Percentiles rank a stretch among this genome's conserved stretches.
These are phyloP conservation scores for Hyphopichia pseudoburtonii DNA, from an alignment of 1,139 yeast genomes.

Conservation along the genomic window DNA sequence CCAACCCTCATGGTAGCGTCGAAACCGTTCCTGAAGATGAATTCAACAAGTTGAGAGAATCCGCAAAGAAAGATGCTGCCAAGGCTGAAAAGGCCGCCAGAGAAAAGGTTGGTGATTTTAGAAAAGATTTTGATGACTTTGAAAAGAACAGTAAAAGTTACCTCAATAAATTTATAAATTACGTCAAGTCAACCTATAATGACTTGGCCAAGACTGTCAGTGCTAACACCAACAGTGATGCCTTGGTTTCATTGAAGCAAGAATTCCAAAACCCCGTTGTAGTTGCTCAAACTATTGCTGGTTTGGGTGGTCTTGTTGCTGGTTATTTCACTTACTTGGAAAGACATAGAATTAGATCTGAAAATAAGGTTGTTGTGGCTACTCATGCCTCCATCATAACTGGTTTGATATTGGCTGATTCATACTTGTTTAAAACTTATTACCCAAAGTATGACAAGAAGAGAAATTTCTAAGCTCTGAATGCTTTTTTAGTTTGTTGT, in stretches of 20 bases:
- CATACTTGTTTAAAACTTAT: constrained; percentile 50
- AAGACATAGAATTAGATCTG: constrained; percentile 49
- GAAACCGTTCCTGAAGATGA: constrained; percentile 30
- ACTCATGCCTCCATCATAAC: constrained; percentile 55
- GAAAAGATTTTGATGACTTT: constrained; percentile 25
- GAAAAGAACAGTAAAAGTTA: constrained; percentile 25
- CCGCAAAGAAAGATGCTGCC: constrained; percentile 19
- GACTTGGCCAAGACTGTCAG: neutral
- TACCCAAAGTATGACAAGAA: constrained; percentile 52
- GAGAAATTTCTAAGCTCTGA: constrained; percentile 1
- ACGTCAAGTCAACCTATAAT: constrained; percentile 2
- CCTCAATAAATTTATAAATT: constrained; percentile 14
- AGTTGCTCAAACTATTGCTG: constrained; percentile 51
- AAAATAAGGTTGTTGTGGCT: constrained; percentile 48
- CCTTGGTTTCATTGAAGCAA: constrained; percentile 15
- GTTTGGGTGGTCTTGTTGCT: constrained; percentile 50
- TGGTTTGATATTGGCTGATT: constrained; percentile 56
- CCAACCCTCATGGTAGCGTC: constrained; percentile 26
- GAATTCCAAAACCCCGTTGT: constrained; percentile 67
- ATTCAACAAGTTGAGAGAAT: constrained; percentile 27
- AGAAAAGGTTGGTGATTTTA: constrained; percentile 14
- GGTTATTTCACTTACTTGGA: constrained; percentile 53
- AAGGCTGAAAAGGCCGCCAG: constrained; percentile 18
- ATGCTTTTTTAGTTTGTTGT: neutral
- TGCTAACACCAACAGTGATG: neutral